phyloP scores from a whole-genome alignment of 2,329 filamentous ascomycete genomes.

The Sporothrix humicola region DNA sequence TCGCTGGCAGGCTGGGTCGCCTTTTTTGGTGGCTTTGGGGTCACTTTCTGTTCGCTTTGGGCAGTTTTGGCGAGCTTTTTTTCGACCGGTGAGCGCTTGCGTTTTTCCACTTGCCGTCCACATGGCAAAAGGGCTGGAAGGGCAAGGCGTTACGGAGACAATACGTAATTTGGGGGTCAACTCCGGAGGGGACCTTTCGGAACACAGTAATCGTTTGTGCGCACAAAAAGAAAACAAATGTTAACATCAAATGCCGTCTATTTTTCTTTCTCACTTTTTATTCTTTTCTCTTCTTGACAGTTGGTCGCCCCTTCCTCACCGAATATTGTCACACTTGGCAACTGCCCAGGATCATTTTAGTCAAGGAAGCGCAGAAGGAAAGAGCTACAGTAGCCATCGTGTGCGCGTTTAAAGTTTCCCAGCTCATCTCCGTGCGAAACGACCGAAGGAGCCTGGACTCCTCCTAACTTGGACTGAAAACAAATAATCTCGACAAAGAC shows the following conservation, averaged over 20 bases:
- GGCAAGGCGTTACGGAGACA: background rate
- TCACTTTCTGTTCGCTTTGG: background rate
- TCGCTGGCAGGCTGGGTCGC: background rate
- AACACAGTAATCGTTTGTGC: too few relatives aligned
- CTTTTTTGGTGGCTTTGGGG: background rate
- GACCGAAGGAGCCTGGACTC: background rate
- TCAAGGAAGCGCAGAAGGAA: too few relatives aligned
- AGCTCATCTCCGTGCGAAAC: background rate
- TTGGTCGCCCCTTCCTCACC: too few relatives aligned
- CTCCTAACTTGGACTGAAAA: too few relatives aligned
- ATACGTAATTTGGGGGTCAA: constrained; percentile 11
- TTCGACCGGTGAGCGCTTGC: constrained; percentile 29
- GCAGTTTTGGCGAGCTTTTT: background rate
- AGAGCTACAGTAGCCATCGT: background rate
- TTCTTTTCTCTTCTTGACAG: too few relatives aligned
- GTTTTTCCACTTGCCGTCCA: constrained; percentile 18
- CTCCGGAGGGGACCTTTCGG: background rate
- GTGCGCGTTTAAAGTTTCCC: constrained; percentile 6
- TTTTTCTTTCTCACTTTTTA: too few relatives aligned
- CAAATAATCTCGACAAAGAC: background rate
- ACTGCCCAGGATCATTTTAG: too few relatives aligned
- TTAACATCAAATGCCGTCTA: too few relatives aligned
- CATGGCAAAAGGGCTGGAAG: constrained; percentile 12
- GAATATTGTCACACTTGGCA: too few relatives aligned
- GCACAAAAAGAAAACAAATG: too few relatives aligned